These are phyloP conservation scores for Talaromyces amestolkiae DNA, from an alignment of 2,329 filamentous ascomycete species.

Conservation along the genomic window DNA sequence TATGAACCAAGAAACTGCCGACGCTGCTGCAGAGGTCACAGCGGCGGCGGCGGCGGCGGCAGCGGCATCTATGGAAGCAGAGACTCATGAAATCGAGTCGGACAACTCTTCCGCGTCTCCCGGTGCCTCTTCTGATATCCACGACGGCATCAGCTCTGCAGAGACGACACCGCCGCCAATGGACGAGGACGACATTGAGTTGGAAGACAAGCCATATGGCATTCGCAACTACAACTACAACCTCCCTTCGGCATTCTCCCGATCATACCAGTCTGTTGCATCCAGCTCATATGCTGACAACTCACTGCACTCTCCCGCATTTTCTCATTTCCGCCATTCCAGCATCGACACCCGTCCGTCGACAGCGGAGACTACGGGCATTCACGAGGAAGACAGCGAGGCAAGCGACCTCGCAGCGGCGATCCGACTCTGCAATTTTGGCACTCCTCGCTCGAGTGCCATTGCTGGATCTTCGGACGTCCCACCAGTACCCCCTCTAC, in stretches of 20 bases:
- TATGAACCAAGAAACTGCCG: slow-evolving; percentile 71
- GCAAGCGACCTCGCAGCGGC: slow-evolving; percentile 86
- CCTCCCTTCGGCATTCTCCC: slow-evolving; percentile 57
- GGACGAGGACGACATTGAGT: slow-evolving; percentile 58
- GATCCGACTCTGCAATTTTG: slow-evolving; percentile 84
- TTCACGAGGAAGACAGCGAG: slow-evolving; percentile 78
- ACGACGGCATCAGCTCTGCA: slow-evolving; percentile 74
- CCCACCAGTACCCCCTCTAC: slow-evolving; percentile 83
- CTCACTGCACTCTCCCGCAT: slow-evolving; percentile 48
- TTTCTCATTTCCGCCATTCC: slow-evolving; percentile 64
- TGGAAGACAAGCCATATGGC: slow-evolving; percentile 32
- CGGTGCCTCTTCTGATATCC: slow-evolving; percentile 73
- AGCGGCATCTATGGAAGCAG: slow-evolving; percentile 59
- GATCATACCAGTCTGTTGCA: slow-evolving; percentile 74
- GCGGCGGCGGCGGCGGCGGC: slow-evolving; percentile 8
- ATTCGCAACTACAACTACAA: slow-evolving; percentile 49
- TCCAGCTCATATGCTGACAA: slow-evolving; percentile 58
- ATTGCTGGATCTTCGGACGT: slow-evolving; percentile 66
- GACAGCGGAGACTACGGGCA: slow-evolving; percentile 72
- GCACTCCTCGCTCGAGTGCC: slow-evolving; percentile 68
- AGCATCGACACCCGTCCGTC: slow-evolving; percentile 74
- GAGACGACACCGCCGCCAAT: slow-evolving; percentile 90
- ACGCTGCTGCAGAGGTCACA: slow-evolving; percentile 54
- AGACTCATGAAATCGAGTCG: slow-evolving; percentile 64
- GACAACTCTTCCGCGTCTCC: slow-evolving; percentile 81